Base-by-base conservation (phyloP, 1,284 basidiomycete genomes). In the Cryptococcus deneoformans region DNA sequence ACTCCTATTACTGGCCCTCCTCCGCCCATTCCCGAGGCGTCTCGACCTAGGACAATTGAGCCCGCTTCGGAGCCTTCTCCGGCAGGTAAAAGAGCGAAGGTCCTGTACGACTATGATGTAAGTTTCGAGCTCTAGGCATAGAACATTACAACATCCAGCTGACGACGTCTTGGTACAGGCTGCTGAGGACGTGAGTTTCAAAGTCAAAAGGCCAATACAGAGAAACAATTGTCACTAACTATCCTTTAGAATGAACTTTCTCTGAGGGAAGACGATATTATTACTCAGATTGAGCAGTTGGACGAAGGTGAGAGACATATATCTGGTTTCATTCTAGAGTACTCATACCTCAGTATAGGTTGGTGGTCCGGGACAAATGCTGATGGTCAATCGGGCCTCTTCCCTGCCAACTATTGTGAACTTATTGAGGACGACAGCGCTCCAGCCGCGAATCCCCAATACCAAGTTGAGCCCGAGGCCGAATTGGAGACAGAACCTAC, bases 241-340 rank as follows among this genome's bases (percentile, higher is more conserved):
- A 20, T 20, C 20, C 49, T 39, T 80, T 84, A 92, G 61, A 92
- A 92, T 69, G 92, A 96, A 72, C 85, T 95, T 78, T 77, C 78
- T 53, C 82, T 96, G 20, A 66, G 80, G 2, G 91, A 94, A 73
- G 92, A 90, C 51, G 89, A 93, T 70, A 77, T 87, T 42, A 85
- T 95, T 54, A 85, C 87, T 53, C 83, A 89, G 63, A 86, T 94
- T 48, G 89, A 92, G 73, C 84, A 89, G 76, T 72, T 91, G n/a
- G 89, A 88, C 68, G 88, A 90, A 65, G 88, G 79, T 78, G 45
- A 20, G 11, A 20, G 20, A 20, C 20, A 20, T 20, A 52, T 14
- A n/a, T 14, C n/a, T 20, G n/a, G 43, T 12, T 14, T 10, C 12
- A 7, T 14, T 8, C 24, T 14, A 10, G 12, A 14, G 24, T 44